These are phyloP conservation scores for Castanopsis chinensis DNA, from an alignment of 306 rosid species.

Conservation along the genomic window DNA sequence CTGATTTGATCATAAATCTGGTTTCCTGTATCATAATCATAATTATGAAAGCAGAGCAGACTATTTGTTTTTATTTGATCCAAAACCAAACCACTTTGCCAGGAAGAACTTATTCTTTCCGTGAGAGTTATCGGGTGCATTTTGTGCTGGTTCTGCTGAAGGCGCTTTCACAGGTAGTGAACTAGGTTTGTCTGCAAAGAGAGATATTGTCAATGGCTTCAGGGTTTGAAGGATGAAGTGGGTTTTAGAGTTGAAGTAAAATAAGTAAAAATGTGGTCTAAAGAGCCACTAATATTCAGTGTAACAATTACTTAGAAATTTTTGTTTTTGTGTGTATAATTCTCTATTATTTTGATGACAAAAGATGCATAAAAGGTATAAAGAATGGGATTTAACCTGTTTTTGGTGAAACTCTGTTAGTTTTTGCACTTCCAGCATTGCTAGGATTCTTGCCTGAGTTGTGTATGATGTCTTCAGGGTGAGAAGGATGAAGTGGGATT, in stretches of 20 bases:
- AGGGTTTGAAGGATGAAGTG: conserved; percentile 2
- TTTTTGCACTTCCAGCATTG: conserved; percentile 36
- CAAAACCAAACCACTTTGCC: conserved; percentile 87
- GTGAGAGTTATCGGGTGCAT: conserved; percentile 39
- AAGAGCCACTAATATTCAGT: not conserved
- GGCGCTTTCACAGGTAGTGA: conserved; percentile 43
- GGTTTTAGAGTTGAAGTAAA: not conserved
- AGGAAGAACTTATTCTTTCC: conserved; percentile 71
- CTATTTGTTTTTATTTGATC: conserved; percentile 48
- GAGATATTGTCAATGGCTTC: conserved; percentile 28
- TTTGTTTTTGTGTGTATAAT: not conserved
- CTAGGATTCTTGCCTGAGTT: conserved; percentile 39
- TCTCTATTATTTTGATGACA: not conserved
- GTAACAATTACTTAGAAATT: not conserved
- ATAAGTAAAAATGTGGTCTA: not conserved
- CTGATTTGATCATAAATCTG: not conserved
- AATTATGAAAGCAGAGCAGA: conserved; percentile 5
- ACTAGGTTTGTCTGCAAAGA: conserved; percentile 49
- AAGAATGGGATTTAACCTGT: conserved; percentile 37
- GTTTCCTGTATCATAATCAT: conserved; percentile 13
- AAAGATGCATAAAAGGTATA: conserved; percentile 9
- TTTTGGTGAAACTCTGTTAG: conserved; percentile 35
- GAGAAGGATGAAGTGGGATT: conserved; percentile 13
- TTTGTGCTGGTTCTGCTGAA: conserved; percentile 27
- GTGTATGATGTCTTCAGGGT: conserved; percentile 24